A percentile compares a stretch with the other conserved stretches of the same genome.
Conservation (phyloP, 805 yeast genomes). For the Saturnispora halmiae region DNA sequence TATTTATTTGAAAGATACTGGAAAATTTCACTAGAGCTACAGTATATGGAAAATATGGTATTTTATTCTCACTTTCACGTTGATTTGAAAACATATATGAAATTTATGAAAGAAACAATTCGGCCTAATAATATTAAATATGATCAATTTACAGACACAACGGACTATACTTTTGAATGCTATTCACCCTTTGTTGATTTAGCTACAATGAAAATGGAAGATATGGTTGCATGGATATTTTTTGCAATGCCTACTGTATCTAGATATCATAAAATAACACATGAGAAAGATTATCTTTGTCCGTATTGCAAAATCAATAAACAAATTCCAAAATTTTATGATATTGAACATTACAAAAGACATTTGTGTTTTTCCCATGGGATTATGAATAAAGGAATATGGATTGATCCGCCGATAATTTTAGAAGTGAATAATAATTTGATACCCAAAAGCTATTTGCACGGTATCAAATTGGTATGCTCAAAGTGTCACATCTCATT, state of each 20-base stretch:
- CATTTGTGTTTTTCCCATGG: constrained; percentile 6
- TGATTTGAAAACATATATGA: background rate
- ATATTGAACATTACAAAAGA: background rate
- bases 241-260: background rate
- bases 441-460: no score
- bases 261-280: background rate
- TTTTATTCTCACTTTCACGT: background rate
- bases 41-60: background rate
- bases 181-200: background rate
- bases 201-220: background rate
- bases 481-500: background rate
- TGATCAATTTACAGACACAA: background rate
- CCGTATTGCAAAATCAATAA: constrained; percentile 1
- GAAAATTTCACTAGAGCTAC: background rate
- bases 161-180: background rate
- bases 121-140: background rate
- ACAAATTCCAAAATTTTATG: background rate
- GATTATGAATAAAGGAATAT: background rate
- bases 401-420: constrained; percentile 1
- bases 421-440: background rate
- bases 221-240: background rate
- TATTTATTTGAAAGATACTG: background rate
- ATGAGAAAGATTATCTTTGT: background rate
- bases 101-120: background rate
- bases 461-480: no score